These are phyloP conservation scores for Mycena citricolor DNA, from an alignment of 1,284 basidiomycete genomes.

Conservation along the genomic window DNA sequence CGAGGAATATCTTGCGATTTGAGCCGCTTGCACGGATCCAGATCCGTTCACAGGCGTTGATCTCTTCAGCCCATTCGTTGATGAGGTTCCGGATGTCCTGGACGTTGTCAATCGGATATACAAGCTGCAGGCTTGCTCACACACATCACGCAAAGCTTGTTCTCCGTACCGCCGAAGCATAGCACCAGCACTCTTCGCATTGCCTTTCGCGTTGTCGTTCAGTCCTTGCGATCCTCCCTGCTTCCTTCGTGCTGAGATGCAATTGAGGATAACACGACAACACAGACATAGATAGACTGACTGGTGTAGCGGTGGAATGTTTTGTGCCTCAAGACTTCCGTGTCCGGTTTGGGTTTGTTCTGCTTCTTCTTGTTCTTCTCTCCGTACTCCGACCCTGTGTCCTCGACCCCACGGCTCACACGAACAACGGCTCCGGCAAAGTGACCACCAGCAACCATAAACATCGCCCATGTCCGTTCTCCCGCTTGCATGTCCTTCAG, in stretches of 20 bases:
- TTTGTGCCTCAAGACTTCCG: slow-evolving; percentile 87
- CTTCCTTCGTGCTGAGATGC: slow-evolving; percentile 80
- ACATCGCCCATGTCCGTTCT: slow-evolving; percentile 86
- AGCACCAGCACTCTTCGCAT: slow-evolving; percentile 94
- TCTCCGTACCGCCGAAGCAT: slow-evolving; percentile 95
- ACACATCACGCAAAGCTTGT: slow-evolving; percentile 84
- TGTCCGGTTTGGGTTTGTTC: slow-evolving; percentile 61
- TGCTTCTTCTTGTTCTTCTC: slow-evolving; percentile 56
- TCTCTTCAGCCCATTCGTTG: slow-evolving; percentile 82
- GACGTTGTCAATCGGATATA: slow-evolving; percentile 6
- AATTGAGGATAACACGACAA: slow-evolving; percentile 4
- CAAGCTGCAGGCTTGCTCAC: slow-evolving; percentile 26
- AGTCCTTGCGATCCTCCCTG: slow-evolving; percentile 94
- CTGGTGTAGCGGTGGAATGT: slow-evolving; percentile 99
- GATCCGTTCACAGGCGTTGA: slow-evolving; percentile 79
- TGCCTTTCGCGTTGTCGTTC: slow-evolving; percentile 92
- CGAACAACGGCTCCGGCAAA: slow-evolving; percentile 91
- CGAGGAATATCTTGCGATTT: slow-evolving; percentile 85
- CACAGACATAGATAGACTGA: slow-evolving; percentile 37
- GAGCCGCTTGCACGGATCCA: slow-evolving; percentile 87
- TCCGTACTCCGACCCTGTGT: slow-evolving; percentile 40
- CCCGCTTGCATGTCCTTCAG: slow-evolving; percentile 69
- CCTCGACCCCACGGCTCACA: slow-evolving; percentile 55
- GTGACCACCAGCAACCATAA: slow-evolving; percentile 97
- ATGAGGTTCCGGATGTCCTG: slow-evolving; percentile 86